Conservation (phyloP, 176 grass and related monocot genomes). For the Bolboschoenus planiculmis region DNA sequence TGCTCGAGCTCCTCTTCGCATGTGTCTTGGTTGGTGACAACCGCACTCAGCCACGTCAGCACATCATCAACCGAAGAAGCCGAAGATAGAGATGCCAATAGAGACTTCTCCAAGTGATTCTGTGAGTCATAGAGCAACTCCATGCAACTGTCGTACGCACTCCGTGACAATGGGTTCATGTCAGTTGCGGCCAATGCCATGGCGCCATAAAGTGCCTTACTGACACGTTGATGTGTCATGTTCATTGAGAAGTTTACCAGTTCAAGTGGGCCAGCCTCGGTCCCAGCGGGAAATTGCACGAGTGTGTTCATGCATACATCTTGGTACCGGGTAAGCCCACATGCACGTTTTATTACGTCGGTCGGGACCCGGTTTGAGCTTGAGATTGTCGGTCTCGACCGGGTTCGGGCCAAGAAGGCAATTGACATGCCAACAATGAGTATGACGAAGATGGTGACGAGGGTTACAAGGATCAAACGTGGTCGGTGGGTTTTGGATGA, state of each 20-base stretch:
- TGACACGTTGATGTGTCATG: slow-evolving; percentile 32
- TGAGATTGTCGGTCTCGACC: not conserved
- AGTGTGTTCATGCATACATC: slow-evolving; percentile 34
- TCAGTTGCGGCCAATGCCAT: slow-evolving; percentile 20
- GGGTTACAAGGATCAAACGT: not conserved
- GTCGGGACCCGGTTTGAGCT: not conserved
- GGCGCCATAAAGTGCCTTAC: slow-evolving; percentile 20
- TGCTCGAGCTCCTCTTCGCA: slow-evolving; percentile 37
- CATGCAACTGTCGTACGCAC: slow-evolving; percentile 48
- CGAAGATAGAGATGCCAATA: not conserved
- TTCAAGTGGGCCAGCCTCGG: slow-evolving; percentile 28
- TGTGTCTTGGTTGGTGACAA: slow-evolving; percentile 57
- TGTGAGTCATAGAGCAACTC: slow-evolving; percentile 44
- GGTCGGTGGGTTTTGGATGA: not conserved
- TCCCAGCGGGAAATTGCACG: slow-evolving; percentile 33
- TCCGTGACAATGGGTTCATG: slow-evolving; percentile 8
- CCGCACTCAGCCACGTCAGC: slow-evolving; percentile 51
- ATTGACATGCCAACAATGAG: slow-evolving; percentile 23
- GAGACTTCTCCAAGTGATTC: slow-evolving; percentile 30
- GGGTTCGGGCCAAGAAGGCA: slow-evolving; percentile 7
- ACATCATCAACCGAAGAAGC: slow-evolving; percentile 31
- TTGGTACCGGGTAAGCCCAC: slow-evolving; percentile 40
- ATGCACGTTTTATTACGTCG: slow-evolving; percentile 31
- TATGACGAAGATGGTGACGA: slow-evolving; percentile 22
- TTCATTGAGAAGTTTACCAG: slow-evolving; percentile 48